Evolutionary conservation across 345 rosid species (phyloP).

Genomic region (Noccaea bulbosa): DNA sequence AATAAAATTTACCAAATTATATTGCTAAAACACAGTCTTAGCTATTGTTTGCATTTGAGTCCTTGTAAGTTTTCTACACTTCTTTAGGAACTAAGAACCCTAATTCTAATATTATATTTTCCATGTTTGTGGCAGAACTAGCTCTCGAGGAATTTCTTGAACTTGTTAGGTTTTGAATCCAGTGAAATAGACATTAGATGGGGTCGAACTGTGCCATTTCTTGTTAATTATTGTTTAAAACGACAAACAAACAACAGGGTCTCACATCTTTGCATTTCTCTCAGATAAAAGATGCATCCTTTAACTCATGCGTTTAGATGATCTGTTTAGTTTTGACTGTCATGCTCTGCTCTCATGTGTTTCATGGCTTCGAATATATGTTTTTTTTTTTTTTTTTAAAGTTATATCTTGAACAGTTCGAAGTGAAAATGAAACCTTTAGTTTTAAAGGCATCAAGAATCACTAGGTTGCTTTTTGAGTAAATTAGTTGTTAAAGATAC

Average conservation of each 20-base stretch:
- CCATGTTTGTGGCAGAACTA: too few relatives aligned
- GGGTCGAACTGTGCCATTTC: background rate
- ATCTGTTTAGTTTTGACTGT: background rate
- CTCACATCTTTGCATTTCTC: too few relatives aligned
- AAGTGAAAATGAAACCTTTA: background rate
- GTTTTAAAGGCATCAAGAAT: conserved; percentile 5
- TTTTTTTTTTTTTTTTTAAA: too few relatives aligned
- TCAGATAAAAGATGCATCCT: too few relatives aligned
- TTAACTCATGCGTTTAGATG: too few relatives aligned
- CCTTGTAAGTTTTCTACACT: background rate
- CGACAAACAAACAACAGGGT: background rate
- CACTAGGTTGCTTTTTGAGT: conserved; percentile 7
- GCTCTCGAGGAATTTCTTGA: too few relatives aligned
- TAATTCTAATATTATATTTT: too few relatives aligned
- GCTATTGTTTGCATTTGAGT: conserved; percentile 2
- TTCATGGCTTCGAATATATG: conserved; percentile 1
- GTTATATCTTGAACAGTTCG: conserved; percentile 1
- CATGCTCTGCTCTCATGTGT: background rate
- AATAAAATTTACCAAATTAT: background rate
- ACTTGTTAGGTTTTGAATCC: background rate
- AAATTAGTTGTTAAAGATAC: background rate
- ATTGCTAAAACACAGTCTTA: conserved; percentile 15
- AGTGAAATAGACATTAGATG: background rate
- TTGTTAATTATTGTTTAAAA: background rate
- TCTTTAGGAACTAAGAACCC: too few relatives aligned